Evolutionary conservation across 2,329 filamentous ascomycete genomes (phyloP), one percentile per base, ranked within the genome.

Genomic region (Aspergillus unguis): DNA sequence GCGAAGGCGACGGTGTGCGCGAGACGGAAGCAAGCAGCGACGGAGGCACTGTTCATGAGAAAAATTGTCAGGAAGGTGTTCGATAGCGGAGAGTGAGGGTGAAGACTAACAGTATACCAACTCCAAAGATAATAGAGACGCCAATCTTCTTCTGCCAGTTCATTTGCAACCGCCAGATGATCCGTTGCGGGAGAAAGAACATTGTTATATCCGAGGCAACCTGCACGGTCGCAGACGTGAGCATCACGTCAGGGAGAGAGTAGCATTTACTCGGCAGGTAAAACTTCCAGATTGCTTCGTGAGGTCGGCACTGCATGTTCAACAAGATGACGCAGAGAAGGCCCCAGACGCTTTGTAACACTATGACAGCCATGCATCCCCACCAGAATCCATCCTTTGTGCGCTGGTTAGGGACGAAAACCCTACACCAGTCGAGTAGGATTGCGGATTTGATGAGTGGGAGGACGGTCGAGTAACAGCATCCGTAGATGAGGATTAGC

Each of bases 371-470:
- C 41, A 66, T 53, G 53, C 64, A 72, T 1, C 62, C 66, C 67
- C 65, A 72, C 65, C 68, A 75, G 50, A 75, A 73, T 5, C 52
- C 23, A 31, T 53, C 68, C 11, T 59, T 60, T 6, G 58, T 61
- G 23, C 60, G 50, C 26, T 62, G 59, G 31, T 40, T 48, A 1
- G 66, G 61, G 5, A 68, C 66, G 41, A 76, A 71, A 4, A 75
- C 56, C 5, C 67, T 63, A n/a, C 62, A 64, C 75, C 76, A 78
- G 50, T 78, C 73, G 6, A 74, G 42, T 9, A 78, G 62, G 43
- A 78, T 75, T 9, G 71, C 70, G 2, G 63, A 64, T 51, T 77
- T 77, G 47, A 76, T 54, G 5, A 74, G 61, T 0, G 71, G 68
- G 1, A 77, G 65, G 17, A 67, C 64, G 32, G 67, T 63, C 0